Percentiles rank a stretch among this genome's conserved stretches.
Conservation (phyloP, 306 rosid species). For the Urtica urens region DNA sequence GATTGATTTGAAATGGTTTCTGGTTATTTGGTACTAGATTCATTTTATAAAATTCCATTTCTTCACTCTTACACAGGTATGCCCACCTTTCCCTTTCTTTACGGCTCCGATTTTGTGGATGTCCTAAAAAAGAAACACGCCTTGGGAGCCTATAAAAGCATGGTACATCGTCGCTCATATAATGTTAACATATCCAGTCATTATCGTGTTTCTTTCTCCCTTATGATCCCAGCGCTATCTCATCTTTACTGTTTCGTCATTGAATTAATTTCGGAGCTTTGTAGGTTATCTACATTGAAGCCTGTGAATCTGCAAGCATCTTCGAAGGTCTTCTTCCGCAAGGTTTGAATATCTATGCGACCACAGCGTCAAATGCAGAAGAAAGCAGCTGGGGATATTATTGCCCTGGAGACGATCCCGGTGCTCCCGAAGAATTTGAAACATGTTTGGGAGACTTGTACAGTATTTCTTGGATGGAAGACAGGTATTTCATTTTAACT, state of each 20-base stretch:
- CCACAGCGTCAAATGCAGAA: slow-evolving; percentile 75
- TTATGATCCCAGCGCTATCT: too few species aligned
- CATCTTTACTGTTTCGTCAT: slow-evolving; percentile 8
- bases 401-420: slow-evolving; percentile 74
- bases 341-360: slow-evolving; percentile 74
- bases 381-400: slow-evolving; percentile 98
- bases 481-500: slow-evolving; percentile 37
- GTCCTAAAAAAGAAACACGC: slow-evolving; percentile 73
- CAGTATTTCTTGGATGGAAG: slow-evolving; percentile 97
- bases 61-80: slow-evolving; percentile 36
- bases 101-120: slow-evolving; percentile 51
- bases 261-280: slow-evolving; percentile 9
- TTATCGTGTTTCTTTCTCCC: slow-evolving; percentile 10
- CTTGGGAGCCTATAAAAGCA: slow-evolving; percentile 61
- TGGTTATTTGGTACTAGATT: background rate
- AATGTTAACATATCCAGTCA: slow-evolving; percentile 14
- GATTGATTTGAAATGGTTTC: too few species aligned
- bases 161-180: too few species aligned
- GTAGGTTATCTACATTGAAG: slow-evolving; percentile 92
- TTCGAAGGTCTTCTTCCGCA: slow-evolving; percentile 85
- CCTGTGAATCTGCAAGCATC: slow-evolving; percentile 94
- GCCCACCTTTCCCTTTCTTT: slow-evolving; percentile 64
- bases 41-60: too few species aligned
- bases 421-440: slow-evolving; percentile 78
- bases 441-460: slow-evolving; percentile 88